These are phyloP conservation scores for Floccularia luteovirens DNA, from an alignment of 768 basidiomycete genomes.

Conservation along the genomic window DNA sequence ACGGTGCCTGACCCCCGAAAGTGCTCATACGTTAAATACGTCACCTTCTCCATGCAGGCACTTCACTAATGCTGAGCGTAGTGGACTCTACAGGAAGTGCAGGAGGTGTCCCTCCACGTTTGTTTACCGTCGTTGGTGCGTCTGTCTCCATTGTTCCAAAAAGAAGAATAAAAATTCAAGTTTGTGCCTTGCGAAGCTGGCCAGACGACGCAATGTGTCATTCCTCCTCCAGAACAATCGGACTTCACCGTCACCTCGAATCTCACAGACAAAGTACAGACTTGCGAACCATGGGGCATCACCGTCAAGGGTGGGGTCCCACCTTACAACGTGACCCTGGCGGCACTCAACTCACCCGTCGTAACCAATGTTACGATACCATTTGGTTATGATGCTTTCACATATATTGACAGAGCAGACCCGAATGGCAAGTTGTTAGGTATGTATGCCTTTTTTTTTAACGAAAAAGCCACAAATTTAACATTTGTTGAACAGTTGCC, in stretches of 20 bases:
- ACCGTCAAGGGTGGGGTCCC: constrained; percentile 28
- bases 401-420: constrained; percentile 27
- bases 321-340: constrained; percentile 31
- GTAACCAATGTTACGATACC: constrained; percentile 30
- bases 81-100: constrained; percentile 27
- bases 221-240: constrained; percentile 11
- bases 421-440: constrained; percentile 26
- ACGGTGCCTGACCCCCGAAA: no score
- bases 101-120: constrained; percentile 19
- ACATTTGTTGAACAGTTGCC: constrained; percentile 18
- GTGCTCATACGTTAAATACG: no score
- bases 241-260: constrained; percentile 27
- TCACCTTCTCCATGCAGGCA: constrained; percentile 15
- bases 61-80: constrained; percentile 25
- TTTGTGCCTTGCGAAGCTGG: constrained; percentile 14
- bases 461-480: constrained; percentile 1
- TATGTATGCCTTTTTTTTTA: constrained; percentile 13
- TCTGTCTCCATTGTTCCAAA: background rate
- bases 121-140: constrained; percentile 25
- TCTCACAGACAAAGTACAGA: constrained; percentile 21
- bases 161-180: background rate
- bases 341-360: constrained; percentile 20
- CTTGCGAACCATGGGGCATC: constrained; percentile 35
- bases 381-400: constrained; percentile 21
- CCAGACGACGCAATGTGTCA: constrained; percentile 22